Evolutionary conservation across 345 rosid genomes (phyloP), one percentile per base, ranked within the genome.

Genomic region (Fremontodendron californicum): DNA sequence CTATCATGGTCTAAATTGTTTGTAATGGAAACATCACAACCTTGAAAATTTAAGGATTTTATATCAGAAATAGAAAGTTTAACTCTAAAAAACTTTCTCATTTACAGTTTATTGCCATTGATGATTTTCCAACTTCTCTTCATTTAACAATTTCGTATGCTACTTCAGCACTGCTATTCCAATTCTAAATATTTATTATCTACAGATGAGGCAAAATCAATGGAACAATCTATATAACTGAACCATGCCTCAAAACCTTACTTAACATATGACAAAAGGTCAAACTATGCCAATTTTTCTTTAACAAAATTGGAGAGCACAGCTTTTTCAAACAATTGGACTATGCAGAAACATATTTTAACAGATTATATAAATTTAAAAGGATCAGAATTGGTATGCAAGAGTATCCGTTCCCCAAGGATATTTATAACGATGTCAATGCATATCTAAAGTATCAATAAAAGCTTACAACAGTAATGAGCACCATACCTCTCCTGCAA

Each of bases 401-500:
- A 21, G 35, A 7, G 54, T 66, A 66, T 63, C 29, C 16, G 33
- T 21, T 37, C 21, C 23, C 51, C 55, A 68, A 11, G 61, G 5
- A 46, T 18, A 6, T n/a, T 40, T 77, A 48, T 40, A 19, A 48
- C 62, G 35, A 52, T 13, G 57, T 68, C 19, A 25, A 57, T 45
- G 77, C 40, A 51, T 54, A 61, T 40, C 23, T 12, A 51, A 74
- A 69, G 49, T 51, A 7, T 25, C 29, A 27, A 57, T 49, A 35
- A 27, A 61, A n/a, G 23, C 19, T 61, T 67, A 35, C 25, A 73
- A 69, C 45, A 60, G 13, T 46, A 52, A 15, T 62, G 43, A 49
- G 65, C 31, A 72, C 57, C 88, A 75, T 89, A 95, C 99, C 92
- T 95, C 98, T 45, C 97, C 98, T 72, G 91, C 88, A 78, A 86